These are phyloP conservation scores for Diaporthe ilicicola DNA, from an alignment of 2,329 filamentous ascomycete genomes.

Conservation along the genomic window DNA sequence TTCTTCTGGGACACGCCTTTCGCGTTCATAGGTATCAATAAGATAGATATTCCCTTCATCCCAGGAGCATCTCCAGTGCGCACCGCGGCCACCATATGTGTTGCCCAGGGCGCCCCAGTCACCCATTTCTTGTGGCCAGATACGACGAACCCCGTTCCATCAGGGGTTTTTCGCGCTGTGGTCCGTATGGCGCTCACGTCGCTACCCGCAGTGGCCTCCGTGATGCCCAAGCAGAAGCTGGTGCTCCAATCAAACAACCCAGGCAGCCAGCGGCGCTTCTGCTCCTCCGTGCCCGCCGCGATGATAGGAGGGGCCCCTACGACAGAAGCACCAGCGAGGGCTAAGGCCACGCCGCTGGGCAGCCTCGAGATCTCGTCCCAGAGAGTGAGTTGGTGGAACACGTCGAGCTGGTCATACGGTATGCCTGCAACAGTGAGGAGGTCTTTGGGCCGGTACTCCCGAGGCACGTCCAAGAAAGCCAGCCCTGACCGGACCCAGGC, in stretches of 20 bases:
- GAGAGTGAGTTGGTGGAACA: slow-evolving; percentile 63
- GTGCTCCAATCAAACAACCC: slow-evolving; percentile 66
- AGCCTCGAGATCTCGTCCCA: slow-evolving; percentile 64
- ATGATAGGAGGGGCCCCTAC: slow-evolving; percentile 73
- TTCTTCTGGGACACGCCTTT: slow-evolving; percentile 60
- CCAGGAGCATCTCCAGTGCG: slow-evolving; percentile 62
- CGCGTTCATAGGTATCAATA: slow-evolving; percentile 62
- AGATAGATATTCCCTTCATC: slow-evolving; percentile 61
- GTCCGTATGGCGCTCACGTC: slow-evolving; percentile 72
- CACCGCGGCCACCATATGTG: slow-evolving; percentile 70
- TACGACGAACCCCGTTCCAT: slow-evolving; percentile 65
- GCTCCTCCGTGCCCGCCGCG: slow-evolving; percentile 67
- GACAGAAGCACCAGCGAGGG: slow-evolving; percentile 65
- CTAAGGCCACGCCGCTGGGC: slow-evolving; percentile 64
- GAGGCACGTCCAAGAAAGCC: slow-evolving; percentile 45
- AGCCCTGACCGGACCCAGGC: slow-evolving; percentile 51
- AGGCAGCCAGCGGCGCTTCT: slow-evolving; percentile 67
- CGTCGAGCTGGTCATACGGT: slow-evolving; percentile 58
- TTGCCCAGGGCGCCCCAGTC: slow-evolving; percentile 67
- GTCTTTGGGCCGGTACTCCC: slow-evolving; percentile 47
- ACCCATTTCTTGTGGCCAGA: slow-evolving; percentile 77
- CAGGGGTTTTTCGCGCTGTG: slow-evolving; percentile 56
- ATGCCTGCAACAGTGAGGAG: slow-evolving; percentile 54
- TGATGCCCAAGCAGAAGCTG: slow-evolving; percentile 71
- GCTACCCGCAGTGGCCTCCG: slow-evolving; percentile 68